A percentile compares a stretch with the other conserved stretches of the same genome.
Evolutionary conservation across 805 yeast species (phyloP).

Genomic region (Myxozyma monticola): DNA sequence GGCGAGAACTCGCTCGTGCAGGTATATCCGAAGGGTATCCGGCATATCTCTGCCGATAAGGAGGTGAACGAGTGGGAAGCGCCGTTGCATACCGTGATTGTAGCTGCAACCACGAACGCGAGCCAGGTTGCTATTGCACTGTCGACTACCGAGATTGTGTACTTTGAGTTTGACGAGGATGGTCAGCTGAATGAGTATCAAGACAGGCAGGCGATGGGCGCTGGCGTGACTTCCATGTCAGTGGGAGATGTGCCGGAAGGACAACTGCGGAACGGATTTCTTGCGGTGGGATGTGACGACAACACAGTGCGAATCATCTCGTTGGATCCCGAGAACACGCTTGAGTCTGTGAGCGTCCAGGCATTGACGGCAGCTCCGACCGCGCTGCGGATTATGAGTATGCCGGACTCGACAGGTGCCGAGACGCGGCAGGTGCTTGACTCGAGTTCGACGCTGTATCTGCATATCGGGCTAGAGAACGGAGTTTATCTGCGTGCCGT

Average conservation of each 20-base stretch:
- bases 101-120: conserved; percentile 60
- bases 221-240: conserved; percentile 49
- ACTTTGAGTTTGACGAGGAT: conserved; percentile 72
- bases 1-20: conserved; percentile 68
- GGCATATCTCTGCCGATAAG: conserved; percentile 49
- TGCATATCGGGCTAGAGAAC: conserved; percentile 80
- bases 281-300: conserved; percentile 74
- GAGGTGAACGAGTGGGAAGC: conserved; percentile 72
- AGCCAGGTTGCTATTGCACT: conserved; percentile 71
- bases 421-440: conserved; percentile 24
- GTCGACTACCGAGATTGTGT: conserved; percentile 71
- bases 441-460: conserved; percentile 36
- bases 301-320: conserved; percentile 68
- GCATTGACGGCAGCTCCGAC: conserved; percentile 57
- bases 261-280: conserved; percentile 51
- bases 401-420: conserved; percentile 32
- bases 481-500: conserved; percentile 73
- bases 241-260: conserved; percentile 53
- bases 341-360: conserved; percentile 65
- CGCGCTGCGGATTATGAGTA: conserved; percentile 41
- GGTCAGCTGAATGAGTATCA: conserved; percentile 66
- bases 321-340: conserved; percentile 56
- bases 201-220: conserved; percentile 55
- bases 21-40: conserved; percentile 67
- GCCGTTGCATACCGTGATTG: conserved; percentile 70